A percentile compares a stretch with the other conserved stretches of the same genome.
phyloP scores from a whole-genome alignment of 495 filamentous ascomycete species.

The Neurospora africana region DNA sequence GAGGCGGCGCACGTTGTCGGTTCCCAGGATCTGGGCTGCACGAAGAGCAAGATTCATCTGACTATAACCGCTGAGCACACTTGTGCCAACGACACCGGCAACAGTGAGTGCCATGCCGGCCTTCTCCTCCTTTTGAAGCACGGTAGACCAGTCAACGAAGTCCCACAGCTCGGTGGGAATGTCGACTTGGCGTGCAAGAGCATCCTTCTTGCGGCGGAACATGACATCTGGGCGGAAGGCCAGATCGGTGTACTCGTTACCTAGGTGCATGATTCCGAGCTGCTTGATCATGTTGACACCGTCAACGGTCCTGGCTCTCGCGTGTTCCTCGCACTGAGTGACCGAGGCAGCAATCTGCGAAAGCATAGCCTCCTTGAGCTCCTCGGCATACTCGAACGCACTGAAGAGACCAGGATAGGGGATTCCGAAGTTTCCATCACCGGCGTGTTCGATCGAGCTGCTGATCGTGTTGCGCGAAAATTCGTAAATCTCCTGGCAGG shows the following conservation, averaged over 20 bases:
- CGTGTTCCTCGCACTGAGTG: conserved; percentile 69
- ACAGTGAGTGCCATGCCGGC: conserved; percentile 87
- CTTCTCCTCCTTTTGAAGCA: conserved; percentile 90
- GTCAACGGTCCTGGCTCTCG: conserved; percentile 61
- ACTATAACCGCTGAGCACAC: conserved; percentile 69
- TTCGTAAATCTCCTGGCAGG: conserved; percentile 73
- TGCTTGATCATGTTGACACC: conserved; percentile 84
- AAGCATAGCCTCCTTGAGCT: conserved; percentile 84
- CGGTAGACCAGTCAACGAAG: conserved; percentile 75
- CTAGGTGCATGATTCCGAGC: conserved; percentile 79
- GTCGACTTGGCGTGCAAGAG: conserved; percentile 71
- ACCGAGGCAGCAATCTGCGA: conserved; percentile 74
- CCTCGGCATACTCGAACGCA: conserved; percentile 87
- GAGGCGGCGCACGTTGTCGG: conserved; percentile 68
- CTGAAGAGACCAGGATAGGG: conserved; percentile 76
- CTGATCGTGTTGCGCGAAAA: conserved; percentile 65
- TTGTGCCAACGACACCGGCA: conserved; percentile 71
- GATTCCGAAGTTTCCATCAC: conserved; percentile 66
- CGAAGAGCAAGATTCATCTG: conserved; percentile 85
- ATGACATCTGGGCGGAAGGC: conserved; percentile 84
- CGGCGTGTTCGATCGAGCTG: conserved; percentile 60
- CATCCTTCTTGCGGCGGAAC: conserved; percentile 75
- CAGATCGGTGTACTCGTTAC: conserved; percentile 71
- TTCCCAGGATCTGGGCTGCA: conserved; percentile 69
- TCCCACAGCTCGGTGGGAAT: conserved; percentile 81